Base-by-base conservation (phyloP, 2,329 filamentous ascomycete genomes). In the Podosphaera xanthii region DNA sequence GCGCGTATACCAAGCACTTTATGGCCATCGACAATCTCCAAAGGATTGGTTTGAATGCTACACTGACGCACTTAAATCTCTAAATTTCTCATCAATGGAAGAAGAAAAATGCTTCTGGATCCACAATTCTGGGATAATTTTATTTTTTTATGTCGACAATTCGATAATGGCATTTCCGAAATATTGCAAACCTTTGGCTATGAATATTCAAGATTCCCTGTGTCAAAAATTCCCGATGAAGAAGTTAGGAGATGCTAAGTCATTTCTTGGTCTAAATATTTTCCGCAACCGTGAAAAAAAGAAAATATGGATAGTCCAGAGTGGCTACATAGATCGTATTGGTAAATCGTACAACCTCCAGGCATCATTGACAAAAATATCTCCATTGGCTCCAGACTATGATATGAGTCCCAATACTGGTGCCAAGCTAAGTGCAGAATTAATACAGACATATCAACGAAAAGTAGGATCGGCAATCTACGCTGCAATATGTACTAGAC, bases 41-140 rank as follows among this genome's bases (percentile, higher is more conserved):
- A 56, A 56, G 42, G 53, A 56, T 56, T 56, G 53, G 53, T 56
- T 56, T 40, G 35, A 56, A n/a, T 56, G 35, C 12, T 56, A 56
- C 1, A 56, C 36, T 56, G 30, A 22, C 22, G 22, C 22, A 22
- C 22, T 22, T 22, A 22, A 22, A 22, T 22, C 22, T 22, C 22
- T 22, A 40, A 40, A 56, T 56, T 22, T 33, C 22, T 22, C 22
- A 22, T 56, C 53, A 31, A 40, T 56, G 33, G n/a, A 40, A 4
- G 14, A 56, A 36, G 38, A 40, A n/a, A 40, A 40, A 56, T 40
- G 35, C 9, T 56, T 40, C 2, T 56, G 53, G 53, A 40, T 56
- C 6, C 34, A 40, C 12, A 30, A 40, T n/a, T 7, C 9, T 2
- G 53, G 6, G 22, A 56, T 56, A 22, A 38, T 56, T 38, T 5